Evolutionary conservation across 2,329 filamentous ascomycete genomes (phyloP).

Genomic region (Podosphaera aphanis): DNA sequence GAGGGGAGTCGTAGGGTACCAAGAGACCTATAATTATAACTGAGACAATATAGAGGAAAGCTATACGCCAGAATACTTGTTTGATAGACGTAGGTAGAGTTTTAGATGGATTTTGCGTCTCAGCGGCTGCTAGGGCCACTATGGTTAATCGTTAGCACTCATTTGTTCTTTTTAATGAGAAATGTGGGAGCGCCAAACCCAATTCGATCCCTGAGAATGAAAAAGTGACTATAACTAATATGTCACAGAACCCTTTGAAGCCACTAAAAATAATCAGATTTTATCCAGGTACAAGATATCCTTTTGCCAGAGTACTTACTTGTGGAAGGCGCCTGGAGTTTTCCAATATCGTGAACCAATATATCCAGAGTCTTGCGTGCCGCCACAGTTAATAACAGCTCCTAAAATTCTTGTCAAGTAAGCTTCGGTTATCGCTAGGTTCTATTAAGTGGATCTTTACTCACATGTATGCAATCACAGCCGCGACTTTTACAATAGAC

Average conservation of each 20-base stretch:
- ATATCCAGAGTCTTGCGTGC: conserved; percentile 49
- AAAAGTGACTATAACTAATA: conserved; percentile 56
- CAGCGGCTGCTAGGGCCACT: conserved; percentile 46
- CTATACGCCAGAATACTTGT: conserved; percentile 92
- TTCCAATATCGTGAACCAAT: conserved; percentile 63
- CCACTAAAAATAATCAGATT: conserved; percentile 19
- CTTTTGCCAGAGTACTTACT: conserved; percentile 15
- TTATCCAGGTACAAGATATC: background rate
- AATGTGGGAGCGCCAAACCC: conserved; percentile 19
- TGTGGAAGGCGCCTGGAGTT: conserved; percentile 57
- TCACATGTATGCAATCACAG: conserved; percentile 74
- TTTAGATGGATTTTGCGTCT: conserved; percentile 58
- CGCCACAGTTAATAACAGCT: conserved; percentile 66
- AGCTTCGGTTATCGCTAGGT: background rate
- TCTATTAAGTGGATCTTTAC: conserved; percentile 13
- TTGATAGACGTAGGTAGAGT: conserved; percentile 70
- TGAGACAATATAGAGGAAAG: conserved; percentile 70
- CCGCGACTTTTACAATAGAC: conserved; percentile 65
- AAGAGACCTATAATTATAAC: conserved; percentile 62
- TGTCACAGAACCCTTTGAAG: conserved; percentile 57
- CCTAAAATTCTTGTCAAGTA: conserved; percentile 44
- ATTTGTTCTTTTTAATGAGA: background rate
- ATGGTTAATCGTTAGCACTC: background rate
- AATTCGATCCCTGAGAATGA: conserved; percentile 58
- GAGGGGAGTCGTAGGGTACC: conserved; percentile 45